Percentiles rank a stretch among this genome's conserved stretches.
These are phyloP conservation scores for Cytospora leucostoma DNA, from an alignment of 2,329 filamentous ascomycete genomes.

Conservation along the genomic window DNA sequence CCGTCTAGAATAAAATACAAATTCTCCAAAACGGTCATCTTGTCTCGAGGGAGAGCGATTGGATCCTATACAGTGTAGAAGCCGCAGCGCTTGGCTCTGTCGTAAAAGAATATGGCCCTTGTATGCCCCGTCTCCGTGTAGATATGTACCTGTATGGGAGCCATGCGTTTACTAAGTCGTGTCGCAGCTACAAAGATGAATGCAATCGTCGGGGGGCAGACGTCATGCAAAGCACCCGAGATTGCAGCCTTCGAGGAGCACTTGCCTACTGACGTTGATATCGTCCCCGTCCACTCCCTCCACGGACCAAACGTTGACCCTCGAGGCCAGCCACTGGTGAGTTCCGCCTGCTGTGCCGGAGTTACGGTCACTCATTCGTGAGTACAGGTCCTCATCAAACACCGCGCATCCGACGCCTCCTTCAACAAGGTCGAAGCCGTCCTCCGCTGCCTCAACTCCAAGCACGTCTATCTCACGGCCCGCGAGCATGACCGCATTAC, in stretches of 20 bases:
- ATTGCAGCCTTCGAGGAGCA: constrained; percentile 90
- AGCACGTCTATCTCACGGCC: constrained; percentile 84
- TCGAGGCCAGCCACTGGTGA: constrained; percentile 83
- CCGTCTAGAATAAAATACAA: constrained; percentile 75
- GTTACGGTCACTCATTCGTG: background rate
- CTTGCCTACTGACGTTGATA: constrained; percentile 84
- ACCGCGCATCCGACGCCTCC: constrained; percentile 77
- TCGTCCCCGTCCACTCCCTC: constrained; percentile 93
- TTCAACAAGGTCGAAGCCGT: constrained; percentile 79
- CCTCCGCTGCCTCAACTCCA: constrained; percentile 80
- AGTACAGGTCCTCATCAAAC: constrained; percentile 77
- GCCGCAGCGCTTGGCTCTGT: constrained; percentile 86
- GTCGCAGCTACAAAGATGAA: constrained; percentile 83
- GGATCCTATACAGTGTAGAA: constrained; percentile 98
- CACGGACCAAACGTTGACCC: constrained; percentile 91
- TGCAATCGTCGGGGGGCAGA: constrained; percentile 95
- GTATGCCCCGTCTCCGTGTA: constrained; percentile 52
- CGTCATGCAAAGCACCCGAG: constrained; percentile 96
- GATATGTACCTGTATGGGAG: background rate
- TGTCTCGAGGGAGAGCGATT: constrained; percentile 95
- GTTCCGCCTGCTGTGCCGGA: constrained; percentile 20
- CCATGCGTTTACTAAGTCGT: constrained; percentile 26
- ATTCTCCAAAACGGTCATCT: constrained; percentile 93
- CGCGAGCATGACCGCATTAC: constrained; percentile 94
- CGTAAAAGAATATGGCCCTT: constrained; percentile 87